phyloP scores from a whole-genome alignment of 208 protist genomes.

The Wallacemonas rigidus region DNA sequence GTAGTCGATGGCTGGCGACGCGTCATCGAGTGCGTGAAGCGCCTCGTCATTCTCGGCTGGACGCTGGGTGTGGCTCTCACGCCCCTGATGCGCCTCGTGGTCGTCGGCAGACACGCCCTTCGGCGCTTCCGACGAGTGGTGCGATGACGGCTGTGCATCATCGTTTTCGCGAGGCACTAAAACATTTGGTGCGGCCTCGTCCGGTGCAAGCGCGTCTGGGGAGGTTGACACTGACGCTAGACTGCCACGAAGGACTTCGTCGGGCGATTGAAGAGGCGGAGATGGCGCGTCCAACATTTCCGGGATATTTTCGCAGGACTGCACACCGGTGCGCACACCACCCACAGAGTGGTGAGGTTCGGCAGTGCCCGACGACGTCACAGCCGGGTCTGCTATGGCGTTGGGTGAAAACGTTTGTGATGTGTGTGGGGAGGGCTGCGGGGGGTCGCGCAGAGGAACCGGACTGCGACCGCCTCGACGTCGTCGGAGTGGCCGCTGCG shows the following conservation, averaged over 20 bases:
- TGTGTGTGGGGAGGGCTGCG: not conserved
- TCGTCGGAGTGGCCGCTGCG: conserved; percentile 9
- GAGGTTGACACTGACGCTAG: not conserved
- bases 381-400: not conserved
- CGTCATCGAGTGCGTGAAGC: not conserved
- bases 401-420: not conserved
- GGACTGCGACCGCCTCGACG: not conserved
- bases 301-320: too few relatives aligned
- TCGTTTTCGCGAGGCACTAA: too few relatives aligned
- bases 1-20: not conserved
- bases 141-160: too few relatives aligned
- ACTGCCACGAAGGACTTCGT: not conserved
- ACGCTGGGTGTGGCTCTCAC: not conserved
- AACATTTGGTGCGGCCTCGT: not conserved
- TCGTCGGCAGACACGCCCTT: too few relatives aligned
- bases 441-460: not conserved
- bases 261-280: too few relatives aligned
- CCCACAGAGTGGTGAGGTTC: not conserved
- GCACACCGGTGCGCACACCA: too few relatives aligned
- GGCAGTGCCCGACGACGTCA: not conserved
- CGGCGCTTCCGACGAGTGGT: too few relatives aligned
- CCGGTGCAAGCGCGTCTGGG: not conserved
- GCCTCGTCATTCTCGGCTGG: not conserved
- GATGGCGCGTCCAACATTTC: too few relatives aligned
- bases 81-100: too few relatives aligned